These are phyloP conservation scores for Aspergillus ochraceoroseus DNA, from an alignment of 2,329 filamentous ascomycete species.

Conservation along the genomic window DNA sequence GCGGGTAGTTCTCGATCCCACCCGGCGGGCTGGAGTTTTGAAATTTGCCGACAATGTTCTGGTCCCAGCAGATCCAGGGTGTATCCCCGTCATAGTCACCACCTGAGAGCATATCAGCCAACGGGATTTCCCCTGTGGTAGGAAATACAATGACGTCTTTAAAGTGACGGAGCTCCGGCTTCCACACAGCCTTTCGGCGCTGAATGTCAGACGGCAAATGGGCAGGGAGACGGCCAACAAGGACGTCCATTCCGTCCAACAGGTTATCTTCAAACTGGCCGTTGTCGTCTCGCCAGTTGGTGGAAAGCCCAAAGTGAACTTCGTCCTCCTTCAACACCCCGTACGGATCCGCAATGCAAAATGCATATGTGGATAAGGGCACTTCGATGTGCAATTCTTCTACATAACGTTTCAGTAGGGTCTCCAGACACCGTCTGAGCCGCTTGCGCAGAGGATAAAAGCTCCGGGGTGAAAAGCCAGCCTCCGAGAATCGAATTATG, in stretches of 20 bases:
- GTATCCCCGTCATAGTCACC: conserved; percentile 63
- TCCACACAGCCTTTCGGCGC: conserved; percentile 47
- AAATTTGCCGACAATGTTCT: conserved; percentile 49
- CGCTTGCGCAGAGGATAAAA: conserved; percentile 42
- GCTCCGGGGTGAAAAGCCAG: conserved; percentile 46
- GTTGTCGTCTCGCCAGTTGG: conserved; percentile 37
- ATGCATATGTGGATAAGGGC: conserved; percentile 50
- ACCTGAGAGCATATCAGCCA: conserved; percentile 58
- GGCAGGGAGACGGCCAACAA: conserved; percentile 56
- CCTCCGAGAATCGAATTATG: conserved; percentile 38
- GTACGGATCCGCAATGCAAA: conserved; percentile 55
- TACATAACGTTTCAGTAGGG: conserved; percentile 42
- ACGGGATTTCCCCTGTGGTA: conserved; percentile 47
- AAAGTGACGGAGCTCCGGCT: conserved; percentile 50
- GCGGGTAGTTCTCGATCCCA: conserved; percentile 28
- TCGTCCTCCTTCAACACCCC: conserved; percentile 51
- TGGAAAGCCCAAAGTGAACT: conserved; percentile 53
- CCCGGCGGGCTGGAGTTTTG: conserved; percentile 48
- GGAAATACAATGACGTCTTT: conserved; percentile 57
- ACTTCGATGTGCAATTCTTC: conserved; percentile 48
- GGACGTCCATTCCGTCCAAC: conserved; percentile 48
- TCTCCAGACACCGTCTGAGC: conserved; percentile 37
- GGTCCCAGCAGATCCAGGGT: conserved; percentile 59
- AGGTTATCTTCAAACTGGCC: conserved; percentile 40
- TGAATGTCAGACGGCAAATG: conserved; percentile 57